Evolutionary conservation across 768 basidiomycete species (phyloP).

Genomic region (Lentinula aciculospora): DNA sequence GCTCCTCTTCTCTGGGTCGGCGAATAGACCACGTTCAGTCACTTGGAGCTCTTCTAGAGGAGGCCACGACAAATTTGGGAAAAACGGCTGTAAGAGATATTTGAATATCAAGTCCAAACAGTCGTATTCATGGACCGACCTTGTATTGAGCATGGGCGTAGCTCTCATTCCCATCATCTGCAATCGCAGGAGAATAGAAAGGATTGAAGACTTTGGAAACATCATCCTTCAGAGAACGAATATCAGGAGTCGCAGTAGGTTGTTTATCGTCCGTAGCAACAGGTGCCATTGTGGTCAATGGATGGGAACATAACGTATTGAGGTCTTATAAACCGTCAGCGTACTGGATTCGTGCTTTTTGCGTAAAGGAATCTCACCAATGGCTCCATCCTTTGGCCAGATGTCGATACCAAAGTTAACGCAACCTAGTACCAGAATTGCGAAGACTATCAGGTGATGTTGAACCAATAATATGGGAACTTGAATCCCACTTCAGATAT

Average conservation of each 20-base stretch:
- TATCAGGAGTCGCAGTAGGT: constrained; percentile 14
- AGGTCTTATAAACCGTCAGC: not conserved
- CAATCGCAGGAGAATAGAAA: constrained; percentile 60
- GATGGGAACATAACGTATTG: not conserved
- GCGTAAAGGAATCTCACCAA: constrained; percentile 2
- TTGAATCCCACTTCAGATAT: too few relatives aligned
- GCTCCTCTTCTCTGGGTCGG: constrained; percentile 64
- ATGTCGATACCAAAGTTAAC: constrained; percentile 1
- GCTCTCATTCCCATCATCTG: constrained; percentile 40
- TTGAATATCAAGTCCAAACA: not conserved
- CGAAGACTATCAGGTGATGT: not conserved
- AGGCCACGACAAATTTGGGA: constrained; percentile 60
- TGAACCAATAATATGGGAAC: too few relatives aligned
- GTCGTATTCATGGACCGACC: constrained; percentile 24
- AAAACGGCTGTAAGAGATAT: constrained; percentile 46
- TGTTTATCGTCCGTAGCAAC: constrained; percentile 37
- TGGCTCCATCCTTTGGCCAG: not conserved
- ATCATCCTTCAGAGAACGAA: constrained; percentile 17
- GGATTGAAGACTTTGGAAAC: constrained; percentile 43
- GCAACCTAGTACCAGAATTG: not conserved
- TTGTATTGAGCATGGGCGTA: constrained; percentile 59
- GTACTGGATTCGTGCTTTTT: not conserved
- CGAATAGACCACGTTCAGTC: constrained; percentile 59
- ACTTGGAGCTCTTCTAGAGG: constrained; percentile 56
- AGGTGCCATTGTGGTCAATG: constrained; percentile 35